Evolutionary conservation across 2,329 filamentous ascomycete genomes (phyloP), one percentile per base, ranked within the genome.

Genomic region (Zymoseptoria pseudotritici): DNA sequence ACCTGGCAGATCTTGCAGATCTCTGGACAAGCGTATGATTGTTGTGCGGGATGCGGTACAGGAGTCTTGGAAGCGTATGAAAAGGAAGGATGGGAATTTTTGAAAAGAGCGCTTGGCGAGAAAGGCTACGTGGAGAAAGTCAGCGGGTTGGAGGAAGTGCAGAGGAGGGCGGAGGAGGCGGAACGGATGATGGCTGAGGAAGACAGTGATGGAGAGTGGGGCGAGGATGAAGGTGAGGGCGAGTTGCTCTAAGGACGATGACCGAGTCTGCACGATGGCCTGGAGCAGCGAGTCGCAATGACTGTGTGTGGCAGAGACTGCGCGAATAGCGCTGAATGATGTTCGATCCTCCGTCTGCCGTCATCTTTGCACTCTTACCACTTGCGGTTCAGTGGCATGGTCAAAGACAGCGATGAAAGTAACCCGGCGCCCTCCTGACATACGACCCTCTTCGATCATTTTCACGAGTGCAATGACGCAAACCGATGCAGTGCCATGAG

Each of bases 61-160:
- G 84, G 81, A 51, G 85, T 95, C 26, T 73, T 93, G 0, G 78
- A 81, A 0, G 84, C 84, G 0, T 94, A 92, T 71, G 80, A 83
- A 53, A 72, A 75, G 2, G 82, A 86, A 53, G 87, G 86, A 0
- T 95, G 90, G 89, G 83, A 79, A 0, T 95, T 95, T 71, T 84
- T 94, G 36, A 87, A 87, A 77, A 80, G 81, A 59, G 90, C 90
- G 0, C 75, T 94, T 13, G 83, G 85, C 61, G 87, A 92, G 73
- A 86, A 85, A 69, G 86, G 90, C 1, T 94, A 88, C 70, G 88
- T 95, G 0, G 84, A 88, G 29, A 89, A 93, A 71, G 78, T 93
- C 36, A 89, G 85, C 36, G 88, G 88, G 0, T 71, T 91, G 51
- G 86, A 86, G 0, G 88, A 91, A 72, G 85, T 91, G 60, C 79